Base-by-base conservation (phyloP, 208 protist species). In the Blastocrithidia nonstop region DNA sequence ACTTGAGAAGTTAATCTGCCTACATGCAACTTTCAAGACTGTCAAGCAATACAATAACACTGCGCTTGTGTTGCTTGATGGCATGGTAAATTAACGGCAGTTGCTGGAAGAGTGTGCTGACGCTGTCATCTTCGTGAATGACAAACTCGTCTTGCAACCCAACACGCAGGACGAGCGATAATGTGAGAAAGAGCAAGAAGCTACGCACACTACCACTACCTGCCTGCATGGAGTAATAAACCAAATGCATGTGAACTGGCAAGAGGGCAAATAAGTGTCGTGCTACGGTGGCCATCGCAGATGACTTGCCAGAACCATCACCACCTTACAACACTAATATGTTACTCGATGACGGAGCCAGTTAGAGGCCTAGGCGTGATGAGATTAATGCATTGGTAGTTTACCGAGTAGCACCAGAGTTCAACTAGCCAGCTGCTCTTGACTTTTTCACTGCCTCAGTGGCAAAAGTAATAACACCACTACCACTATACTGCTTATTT, bases 301-400 rank as follows among this genome's bases (percentile, higher is more conserved):
- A 76, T 0, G 78, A 88, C 48, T 82, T 81, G 9, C 83, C 83
- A 44, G 79, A 63, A 15, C 75, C 78, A 15, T 93, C 83, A 20
- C 25, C 22, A 15, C 66, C 79, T 21, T 68, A 55, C 20, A 93
- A 15, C 4, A 85, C 37, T n/a, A 88, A 54, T 13, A 89, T 67
- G 40, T 62, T 52, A 41, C 52, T 55, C 8, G 21, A 32, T 28
- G 6, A 21, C 1, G 22, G 22, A 21, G 16, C 13, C 13, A 26
- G 29, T 27, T 38, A 37, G n/a, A 45, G 29, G 4, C 32, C 31
- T 6, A 31, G 29, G 3, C 57, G 35, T 5, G 21, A 9, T 9
- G 36, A 25, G 21, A n/a, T n/a, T n/a, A n/a, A n/a, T n/a, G n/a
- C n/a, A n/a, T n/a, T n/a, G n/a, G n/a, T n/a, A n/a, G n/a, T n/a